Evolutionary conservation across 2,329 filamentous ascomycete genomes (phyloP), one percentile per base, ranked within the genome.

Genomic region (Phaeosphaeria sp.): DNA sequence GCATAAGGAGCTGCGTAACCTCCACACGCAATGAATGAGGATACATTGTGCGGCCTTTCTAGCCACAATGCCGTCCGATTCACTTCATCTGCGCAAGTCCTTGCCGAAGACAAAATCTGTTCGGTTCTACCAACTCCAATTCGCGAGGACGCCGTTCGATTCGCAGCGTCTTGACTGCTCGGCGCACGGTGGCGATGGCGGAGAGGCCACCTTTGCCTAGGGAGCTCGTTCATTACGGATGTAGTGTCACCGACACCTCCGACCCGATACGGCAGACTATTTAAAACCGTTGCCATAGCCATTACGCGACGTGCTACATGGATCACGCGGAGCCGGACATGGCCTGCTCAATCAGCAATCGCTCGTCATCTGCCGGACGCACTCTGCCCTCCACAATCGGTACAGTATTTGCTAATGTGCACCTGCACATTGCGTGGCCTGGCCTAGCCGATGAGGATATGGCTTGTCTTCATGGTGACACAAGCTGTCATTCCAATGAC

Each of bases 181-280:
- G 58, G 58, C 55, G 60, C 62, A 65, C 58, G 56, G 60, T 60
- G 60, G 58, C 60, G 52, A 62, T 42, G 17, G 42, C 22, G 53
- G 33, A 65, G 48, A 65, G 60, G 63, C 56, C 63, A 65, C 56
- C 56, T 65, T 65, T 63, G 55, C 62, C 52, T 61, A 50, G 44
- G 42, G 55, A 54, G 60, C 61, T 59, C 57, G 55, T 60, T 58
- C 60, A 59, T 56, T 59, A 46, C 55, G 56, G 43, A 54, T 55
- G 41, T 54, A 50, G 54, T 56, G 56, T 50, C 56, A 61, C 60
- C 62, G 56, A 52, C 50, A 54, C 50, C 46, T 47, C 56, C 55
- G 49, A 43, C 52, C 54, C 44, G 51, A 46, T 50, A 39, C 44
- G 49, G 51, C 30, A 44, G 43, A 46, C 46, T 36, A 18, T 47